These are phyloP conservation scores for Earliella scabrosa DNA, from an alignment of 1,284 basidiomycete species.

Conservation along the genomic window DNA sequence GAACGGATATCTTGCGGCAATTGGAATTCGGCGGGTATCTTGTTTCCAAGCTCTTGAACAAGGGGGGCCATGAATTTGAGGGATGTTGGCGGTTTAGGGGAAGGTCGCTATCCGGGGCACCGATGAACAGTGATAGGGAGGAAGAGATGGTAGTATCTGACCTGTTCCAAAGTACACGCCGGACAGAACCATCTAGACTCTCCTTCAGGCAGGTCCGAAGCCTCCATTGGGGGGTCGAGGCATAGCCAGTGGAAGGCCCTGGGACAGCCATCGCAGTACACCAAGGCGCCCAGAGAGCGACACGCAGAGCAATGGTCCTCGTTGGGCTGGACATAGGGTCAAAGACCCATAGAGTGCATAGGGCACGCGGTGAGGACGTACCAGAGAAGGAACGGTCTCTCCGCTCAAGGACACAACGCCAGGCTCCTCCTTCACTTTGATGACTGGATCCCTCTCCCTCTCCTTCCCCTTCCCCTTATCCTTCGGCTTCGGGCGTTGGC, in stretches of 20 bases:
- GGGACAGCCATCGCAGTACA: constrained; percentile 98
- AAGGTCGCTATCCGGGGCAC: constrained; percentile 55
- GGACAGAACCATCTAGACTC: constrained; percentile 94
- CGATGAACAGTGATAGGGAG: constrained; percentile 11
- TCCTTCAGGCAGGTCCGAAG: constrained; percentile 82
- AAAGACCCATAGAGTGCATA: background rate
- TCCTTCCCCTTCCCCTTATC: constrained; percentile 74
- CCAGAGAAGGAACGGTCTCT: constrained; percentile 32
- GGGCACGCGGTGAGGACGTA: constrained; percentile 24
- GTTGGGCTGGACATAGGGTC: constrained; percentile 62
- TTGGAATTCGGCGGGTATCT: constrained; percentile 83
- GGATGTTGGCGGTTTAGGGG: constrained; percentile 61
- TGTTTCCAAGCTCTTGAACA: constrained; percentile 64
- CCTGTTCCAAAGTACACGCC: constrained; percentile 70
- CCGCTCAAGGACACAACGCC: constrained; percentile 32
- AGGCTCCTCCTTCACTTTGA: constrained; percentile 76
- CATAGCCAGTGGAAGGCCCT: constrained; percentile 96
- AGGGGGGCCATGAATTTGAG: constrained; percentile 64
- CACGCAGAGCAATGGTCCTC: constrained; percentile 96
- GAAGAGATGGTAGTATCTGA: constrained; percentile 38
- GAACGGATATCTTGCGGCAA: constrained; percentile 88
- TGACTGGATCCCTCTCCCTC: constrained; percentile 59
- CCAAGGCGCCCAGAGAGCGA: constrained; percentile 76
- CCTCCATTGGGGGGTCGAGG: constrained; percentile 92
- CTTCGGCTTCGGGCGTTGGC: constrained; percentile 23